These are phyloP conservation scores for Solanum paucissectum DNA, from an alignment of 257 asterid genomes.

Conservation along the genomic window DNA sequence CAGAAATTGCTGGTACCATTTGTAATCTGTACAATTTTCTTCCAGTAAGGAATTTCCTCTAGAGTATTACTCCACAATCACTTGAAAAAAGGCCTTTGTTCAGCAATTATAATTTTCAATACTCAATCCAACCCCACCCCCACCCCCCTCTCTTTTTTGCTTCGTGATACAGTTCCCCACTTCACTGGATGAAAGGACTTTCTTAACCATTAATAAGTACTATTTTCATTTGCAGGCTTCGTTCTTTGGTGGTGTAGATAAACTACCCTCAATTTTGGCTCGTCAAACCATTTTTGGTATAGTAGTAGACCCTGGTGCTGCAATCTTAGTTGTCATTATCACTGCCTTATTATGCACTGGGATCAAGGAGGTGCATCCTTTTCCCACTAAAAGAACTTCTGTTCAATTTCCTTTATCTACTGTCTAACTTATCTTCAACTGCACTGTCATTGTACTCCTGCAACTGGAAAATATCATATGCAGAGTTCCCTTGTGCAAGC, in stretches of 20 bases:
- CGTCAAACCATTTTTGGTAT: slow-evolving; percentile 19
- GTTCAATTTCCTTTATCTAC: not conserved
- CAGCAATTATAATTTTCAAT: not conserved
- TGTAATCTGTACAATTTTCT: not conserved
- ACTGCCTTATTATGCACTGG: slow-evolving; percentile 28
- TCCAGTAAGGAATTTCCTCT: not conserved
- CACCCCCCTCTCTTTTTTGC: not conserved
- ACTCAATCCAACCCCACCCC: not conserved
- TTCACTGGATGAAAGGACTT: not conserved
- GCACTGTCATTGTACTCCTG: not conserved
- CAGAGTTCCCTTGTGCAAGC: slow-evolving; percentile 31
- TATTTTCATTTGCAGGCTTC: slow-evolving; percentile 18
- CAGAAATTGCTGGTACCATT: not conserved
- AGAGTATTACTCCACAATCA: not conserved
- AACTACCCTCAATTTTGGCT: slow-evolving; percentile 18
- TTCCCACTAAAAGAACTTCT: not conserved
- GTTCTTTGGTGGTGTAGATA: slow-evolving; percentile 28
- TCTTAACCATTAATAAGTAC: not conserved
- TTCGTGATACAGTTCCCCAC: not conserved
- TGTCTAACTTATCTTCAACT: not conserved
- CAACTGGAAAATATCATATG: not conserved
- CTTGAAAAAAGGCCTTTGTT: not conserved
- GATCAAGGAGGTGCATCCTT: slow-evolving; percentile 23
- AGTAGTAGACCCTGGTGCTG: slow-evolving; percentile 30
- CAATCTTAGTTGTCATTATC: slow-evolving; percentile 22